Conservation (phyloP, 2,329 filamentous ascomycete species). For the Cephalotrichum gorgonifer region DNA sequence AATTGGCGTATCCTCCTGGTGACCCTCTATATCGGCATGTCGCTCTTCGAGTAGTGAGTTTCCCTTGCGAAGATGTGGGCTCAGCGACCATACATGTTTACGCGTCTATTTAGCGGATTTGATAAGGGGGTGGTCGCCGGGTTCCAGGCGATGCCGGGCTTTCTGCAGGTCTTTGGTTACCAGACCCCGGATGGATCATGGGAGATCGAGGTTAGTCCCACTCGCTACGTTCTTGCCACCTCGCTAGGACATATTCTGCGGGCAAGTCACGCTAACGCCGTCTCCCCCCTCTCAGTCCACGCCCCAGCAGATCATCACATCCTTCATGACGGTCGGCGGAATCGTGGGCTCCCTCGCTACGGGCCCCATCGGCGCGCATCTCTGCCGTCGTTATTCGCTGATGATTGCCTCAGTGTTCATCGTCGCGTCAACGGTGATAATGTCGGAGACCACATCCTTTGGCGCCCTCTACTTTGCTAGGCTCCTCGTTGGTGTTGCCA, state of each 20-base stretch:
- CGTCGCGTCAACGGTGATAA: neutral
- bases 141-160: constrained; percentile 2
- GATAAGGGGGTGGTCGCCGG: constrained; percentile 2
- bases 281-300: neutral
- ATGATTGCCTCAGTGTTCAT: neutral
- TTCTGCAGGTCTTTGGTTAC: constrained; percentile 1
- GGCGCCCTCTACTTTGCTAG: constrained; percentile 1
- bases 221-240: neutral
- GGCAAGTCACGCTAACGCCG: neutral
- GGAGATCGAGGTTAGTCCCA: neutral
- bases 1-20: no score
- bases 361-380: neutral
- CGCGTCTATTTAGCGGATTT: neutral
- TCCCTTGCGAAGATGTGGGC: no score
- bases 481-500: neutral
- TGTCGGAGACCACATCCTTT: constrained; percentile 2
- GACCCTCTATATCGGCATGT: no score
- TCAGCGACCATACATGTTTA: neutral
- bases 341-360: neutral
- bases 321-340: constrained; percentile 1
- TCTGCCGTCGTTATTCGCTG: neutral
- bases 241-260: neutral
- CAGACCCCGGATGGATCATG: neutral
- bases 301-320: constrained; percentile 1
- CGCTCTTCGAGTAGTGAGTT: no score